Evolutionary conservation across 2,329 filamentous ascomycete genomes (phyloP), one percentile per base, ranked within the genome.

Genomic region (Colletotrichum noveboracense): DNA sequence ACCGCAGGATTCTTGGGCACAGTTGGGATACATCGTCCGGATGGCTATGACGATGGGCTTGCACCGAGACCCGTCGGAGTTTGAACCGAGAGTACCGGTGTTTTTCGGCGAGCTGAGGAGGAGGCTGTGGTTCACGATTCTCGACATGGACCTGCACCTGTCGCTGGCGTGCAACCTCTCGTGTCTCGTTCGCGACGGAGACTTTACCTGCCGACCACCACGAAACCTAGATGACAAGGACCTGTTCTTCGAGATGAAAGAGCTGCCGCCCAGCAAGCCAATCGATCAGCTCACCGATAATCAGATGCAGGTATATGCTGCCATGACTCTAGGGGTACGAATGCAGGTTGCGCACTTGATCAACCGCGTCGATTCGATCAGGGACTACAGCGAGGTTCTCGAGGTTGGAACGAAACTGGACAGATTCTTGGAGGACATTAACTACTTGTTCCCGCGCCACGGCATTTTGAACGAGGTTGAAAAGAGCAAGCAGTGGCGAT

Each of bases 11-110:
- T 84, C 87, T 0, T 91, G 90, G 90, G 86, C 87, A 16, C 88
- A 90, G 71, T 82, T 91, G n/a, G 90, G 90, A 7, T 86, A 87
- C 68, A 87, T 91, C 56, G 86, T 91, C 7, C 87, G 90, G 18
- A 89, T 90, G 84, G 90, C 89, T 34, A 91, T 91, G 89, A 89
- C 87, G 4, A 91, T 91, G 89, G 90, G 89, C 5, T 83, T 91
- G 62, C 90, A 91, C 78, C 86, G 89, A 6, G 90, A 91, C 69
- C 89, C 90, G 4, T 87, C 87, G 16, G 90, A 91, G 77, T 90
- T 89, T 71, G 84, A 86, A 30, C 83, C 85, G 5, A 85, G 87
- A 34, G 87, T 91, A 67, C 84, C 85, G 7, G 84, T 88, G 0
- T 91, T 90, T 78, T 84, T 87, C 60, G 87, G 86, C n/a, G 90